These are phyloP conservation scores for Monascus purpureus DNA, from an alignment of 495 filamentous ascomycete species.

Conservation along the genomic window DNA sequence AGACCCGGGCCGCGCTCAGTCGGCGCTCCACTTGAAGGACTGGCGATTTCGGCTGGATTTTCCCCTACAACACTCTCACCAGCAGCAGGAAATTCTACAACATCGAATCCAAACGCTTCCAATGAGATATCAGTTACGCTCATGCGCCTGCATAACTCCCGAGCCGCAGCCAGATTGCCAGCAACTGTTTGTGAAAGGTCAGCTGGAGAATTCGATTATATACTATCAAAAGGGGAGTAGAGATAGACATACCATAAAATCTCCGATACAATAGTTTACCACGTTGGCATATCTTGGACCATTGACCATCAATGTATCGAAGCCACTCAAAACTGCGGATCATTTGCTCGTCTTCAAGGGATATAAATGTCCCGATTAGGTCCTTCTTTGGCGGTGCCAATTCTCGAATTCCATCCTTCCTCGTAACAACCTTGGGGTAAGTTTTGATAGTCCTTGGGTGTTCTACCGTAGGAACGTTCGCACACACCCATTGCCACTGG, in stretches of 20 bases:
- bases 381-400: constrained; percentile 38
- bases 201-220: not conserved
- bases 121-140: constrained; percentile 25
- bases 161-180: constrained; percentile 49
- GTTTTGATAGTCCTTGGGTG: constrained; percentile 14
- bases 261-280: constrained; percentile 55
- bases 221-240: not conserved
- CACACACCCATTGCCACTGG: constrained; percentile 39
- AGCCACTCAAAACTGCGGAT: constrained; percentile 82
- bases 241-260: constrained; percentile 22
- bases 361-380: constrained; percentile 49
- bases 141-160: constrained; percentile 38
- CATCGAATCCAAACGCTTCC: constrained; percentile 27
- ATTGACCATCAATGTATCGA: constrained; percentile 53
- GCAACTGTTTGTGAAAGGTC: constrained; percentile 5
- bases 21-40: constrained; percentile 6
- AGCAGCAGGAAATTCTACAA: constrained; percentile 17
- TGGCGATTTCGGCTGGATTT: constrained; percentile 10
- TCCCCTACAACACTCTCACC: constrained; percentile 12
- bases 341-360: constrained; percentile 50
- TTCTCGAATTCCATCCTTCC: constrained; percentile 18
- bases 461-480: constrained; percentile 18
- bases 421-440: constrained; percentile 19
- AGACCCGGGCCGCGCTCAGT: constrained; percentile 8
- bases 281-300: constrained; percentile 52